These are phyloP conservation scores for Cucumis hystrix DNA, from an alignment of 306 rosid species.

Conservation along the genomic window DNA sequence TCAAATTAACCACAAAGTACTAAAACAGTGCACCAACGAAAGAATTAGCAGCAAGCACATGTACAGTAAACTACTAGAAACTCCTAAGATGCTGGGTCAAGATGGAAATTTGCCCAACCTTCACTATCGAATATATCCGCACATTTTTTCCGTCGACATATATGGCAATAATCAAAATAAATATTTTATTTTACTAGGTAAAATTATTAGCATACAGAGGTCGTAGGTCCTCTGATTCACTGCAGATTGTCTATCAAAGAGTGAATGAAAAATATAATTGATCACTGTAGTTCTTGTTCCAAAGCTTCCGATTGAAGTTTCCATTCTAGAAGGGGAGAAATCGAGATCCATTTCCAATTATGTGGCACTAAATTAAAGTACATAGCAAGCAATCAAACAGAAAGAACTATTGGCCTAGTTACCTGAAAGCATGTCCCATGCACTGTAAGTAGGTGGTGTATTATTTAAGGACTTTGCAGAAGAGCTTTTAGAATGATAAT, in stretches of 20 bases:
- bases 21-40: neutral
- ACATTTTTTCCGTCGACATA: neutral
- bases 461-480: conserved; percentile 44
- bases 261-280: neutral
- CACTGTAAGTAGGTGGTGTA: conserved; percentile 29
- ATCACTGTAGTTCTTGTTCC: neutral
- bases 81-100: neutral
- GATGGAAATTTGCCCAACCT: neutral
- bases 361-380: neutral
- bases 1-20: neutral
- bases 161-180: neutral
- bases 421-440: conserved; percentile 85
- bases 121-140: neutral
- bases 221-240: neutral
- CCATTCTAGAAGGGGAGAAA: neutral
- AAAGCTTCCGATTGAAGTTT: neutral
- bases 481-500: conserved; percentile 35
- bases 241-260: neutral
- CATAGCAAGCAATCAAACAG: neutral
- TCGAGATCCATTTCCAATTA: neutral
- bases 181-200: neutral
- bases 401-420: neutral
- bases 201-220: neutral
- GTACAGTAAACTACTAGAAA: neutral
- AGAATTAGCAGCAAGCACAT: neutral